Conservation (phyloP, 495 filamentous ascomycete genomes). For the Staphylotrichum tortipilum region DNA sequence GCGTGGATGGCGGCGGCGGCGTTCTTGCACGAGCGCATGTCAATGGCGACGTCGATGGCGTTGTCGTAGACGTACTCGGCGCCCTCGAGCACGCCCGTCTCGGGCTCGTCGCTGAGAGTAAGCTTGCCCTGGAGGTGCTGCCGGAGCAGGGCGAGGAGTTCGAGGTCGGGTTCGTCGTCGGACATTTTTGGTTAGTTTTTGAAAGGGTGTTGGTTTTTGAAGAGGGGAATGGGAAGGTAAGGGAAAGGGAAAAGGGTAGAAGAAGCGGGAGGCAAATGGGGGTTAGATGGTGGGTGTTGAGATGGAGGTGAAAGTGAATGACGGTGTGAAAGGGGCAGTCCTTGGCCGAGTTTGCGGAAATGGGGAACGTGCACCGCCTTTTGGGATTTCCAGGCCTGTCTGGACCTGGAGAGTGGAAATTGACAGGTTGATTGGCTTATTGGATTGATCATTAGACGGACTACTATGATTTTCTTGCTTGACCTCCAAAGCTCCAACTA, state of each 20-base stretch:
- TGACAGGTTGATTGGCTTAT: no score
- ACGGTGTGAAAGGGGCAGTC: not conserved
- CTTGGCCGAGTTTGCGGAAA: not conserved
- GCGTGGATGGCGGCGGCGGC: slow-evolving; percentile 71
- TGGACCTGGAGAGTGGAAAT: no score
- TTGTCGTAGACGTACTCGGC: slow-evolving; percentile 89
- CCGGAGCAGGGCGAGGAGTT: slow-evolving; percentile 79
- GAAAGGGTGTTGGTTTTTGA: no score
- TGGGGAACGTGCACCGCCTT: slow-evolving; percentile 1
- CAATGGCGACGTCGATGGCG: slow-evolving; percentile 81
- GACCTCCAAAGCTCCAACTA: no score
- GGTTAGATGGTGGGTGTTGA: not conserved
- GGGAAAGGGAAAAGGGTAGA: not conserved
- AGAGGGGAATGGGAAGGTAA: not conserved
- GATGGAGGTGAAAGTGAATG: not conserved
- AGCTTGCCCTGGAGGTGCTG: slow-evolving; percentile 60
- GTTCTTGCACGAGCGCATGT: slow-evolving; percentile 65
- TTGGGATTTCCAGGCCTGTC: no score
- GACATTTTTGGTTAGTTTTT: slow-evolving; percentile 51
- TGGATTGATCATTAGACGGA: no score
- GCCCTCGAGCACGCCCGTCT: slow-evolving; percentile 72
- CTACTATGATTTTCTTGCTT: no score
- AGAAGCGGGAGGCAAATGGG: not conserved
- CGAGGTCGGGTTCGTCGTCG: slow-evolving; percentile 81
- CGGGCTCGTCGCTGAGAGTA: slow-evolving; percentile 39